Base-by-base conservation (phyloP, 139 green algal genomes). In the Diplosphaera chodatii region DNA sequence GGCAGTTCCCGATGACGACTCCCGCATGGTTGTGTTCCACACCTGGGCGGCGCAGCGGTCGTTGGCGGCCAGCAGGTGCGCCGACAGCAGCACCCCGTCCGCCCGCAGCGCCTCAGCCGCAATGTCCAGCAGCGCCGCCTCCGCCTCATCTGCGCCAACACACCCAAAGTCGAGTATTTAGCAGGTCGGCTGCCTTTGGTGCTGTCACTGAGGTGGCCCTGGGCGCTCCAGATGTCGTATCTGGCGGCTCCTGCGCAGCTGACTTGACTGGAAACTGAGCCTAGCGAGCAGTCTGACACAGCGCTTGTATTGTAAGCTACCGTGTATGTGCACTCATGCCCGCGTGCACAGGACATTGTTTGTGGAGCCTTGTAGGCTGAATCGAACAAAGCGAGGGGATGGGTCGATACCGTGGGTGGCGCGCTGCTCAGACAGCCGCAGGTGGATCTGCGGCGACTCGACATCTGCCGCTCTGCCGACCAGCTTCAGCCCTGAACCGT, bases 381-480 rank as follows among this genome's bases (percentile, higher is more conserved):
- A n/a, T n/a, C n/a, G n/a, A n/a, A n/a, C n/a, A n/a, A n/a, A n/a
- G n/a, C n/a, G n/a, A n/a, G n/a, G n/a, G n/a, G n/a, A n/a, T n/a
- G n/a, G n/a, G n/a, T n/a, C n/a, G n/a, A 13, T 10, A 30, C 18
- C 62, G 16, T 64, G 21, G n/a, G 5, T 32, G 28, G 33, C 40
- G 27, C 64, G 29, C 67, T 32, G 30, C 15, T 77, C 66, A 31
- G 66, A 70, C n/a, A 92, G 76, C 21, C 73, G 66, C 40, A 93
- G 56, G 75, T 92, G 87, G 16, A 92, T 66, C 20, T 91, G 21
- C 5, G 88, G 86, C 5, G 86, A 88, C 13, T 71, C 62, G 23
- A 67, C 67, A 27, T 70, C 76, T 0, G 18, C 63, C 21, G 66
- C 48, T 1, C 28, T 67, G 0, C 78, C 79, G 66, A 82, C 56